phyloP scores from a whole-genome alignment of 352 stramenopile species.

The Pilasporangium apinafurcum region DNA sequence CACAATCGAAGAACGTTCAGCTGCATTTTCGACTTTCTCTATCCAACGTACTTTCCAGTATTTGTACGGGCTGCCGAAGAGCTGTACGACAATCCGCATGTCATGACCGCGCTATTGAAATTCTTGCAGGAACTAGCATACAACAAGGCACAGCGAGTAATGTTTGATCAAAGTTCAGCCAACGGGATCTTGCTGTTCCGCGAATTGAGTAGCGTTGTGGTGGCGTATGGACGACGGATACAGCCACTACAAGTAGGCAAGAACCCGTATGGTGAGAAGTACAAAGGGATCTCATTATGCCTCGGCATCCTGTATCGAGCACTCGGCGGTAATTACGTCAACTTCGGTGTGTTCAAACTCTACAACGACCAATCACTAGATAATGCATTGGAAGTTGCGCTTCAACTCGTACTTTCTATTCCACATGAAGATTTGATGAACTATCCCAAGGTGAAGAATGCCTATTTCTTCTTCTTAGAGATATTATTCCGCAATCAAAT shows the following conservation, averaged over 20 bases:
- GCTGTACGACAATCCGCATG: constrained; percentile 90
- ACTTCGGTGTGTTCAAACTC: constrained; percentile 98
- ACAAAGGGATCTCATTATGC: constrained; percentile 96
- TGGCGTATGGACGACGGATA: constrained; percentile 92
- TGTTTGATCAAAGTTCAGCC: constrained; percentile 96
- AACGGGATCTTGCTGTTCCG: constrained; percentile 98
- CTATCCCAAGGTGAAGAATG: constrained; percentile 97
- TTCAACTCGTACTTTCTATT: constrained; percentile 94
- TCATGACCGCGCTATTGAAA: constrained; percentile 96
- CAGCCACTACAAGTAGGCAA: constrained; percentile 72
- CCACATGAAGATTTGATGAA: constrained; percentile 94
- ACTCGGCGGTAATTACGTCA: constrained; percentile 95
- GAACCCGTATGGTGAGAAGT: constrained; percentile 94
- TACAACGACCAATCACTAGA: constrained; percentile 96
- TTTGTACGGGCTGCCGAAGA: constrained; percentile 93
- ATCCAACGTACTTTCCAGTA: constrained; percentile 94
- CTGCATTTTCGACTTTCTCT: constrained; percentile 97
- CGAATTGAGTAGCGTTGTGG: constrained; percentile 93
- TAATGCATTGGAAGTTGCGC: constrained; percentile 91
- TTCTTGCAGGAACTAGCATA: constrained; percentile 95
- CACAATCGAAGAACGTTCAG: constrained; percentile 96
- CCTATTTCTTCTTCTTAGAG: constrained; percentile 98
- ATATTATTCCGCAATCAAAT: constrained; percentile 98
- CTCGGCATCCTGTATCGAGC: constrained; percentile 88
- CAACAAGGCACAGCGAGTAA: constrained; percentile 96